Conservation (phyloP, 1,284 basidiomycete genomes). For the Xerocomus minutiporus region DNA sequence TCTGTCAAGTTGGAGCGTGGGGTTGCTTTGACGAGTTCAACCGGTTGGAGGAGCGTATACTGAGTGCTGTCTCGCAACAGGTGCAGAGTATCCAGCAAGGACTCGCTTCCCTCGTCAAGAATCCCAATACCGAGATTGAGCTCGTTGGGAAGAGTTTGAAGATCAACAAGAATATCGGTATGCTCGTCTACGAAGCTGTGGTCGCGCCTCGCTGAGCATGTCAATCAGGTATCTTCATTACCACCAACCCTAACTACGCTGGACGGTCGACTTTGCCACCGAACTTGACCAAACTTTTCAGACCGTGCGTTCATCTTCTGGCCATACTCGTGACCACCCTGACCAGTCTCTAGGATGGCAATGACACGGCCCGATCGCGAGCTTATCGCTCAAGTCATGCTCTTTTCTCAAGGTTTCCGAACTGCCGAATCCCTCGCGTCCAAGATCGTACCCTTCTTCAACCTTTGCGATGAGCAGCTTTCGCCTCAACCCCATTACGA, state of each 20-base stretch:
- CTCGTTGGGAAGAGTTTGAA: slow-evolving; percentile 93
- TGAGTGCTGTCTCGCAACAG: slow-evolving; percentile 98
- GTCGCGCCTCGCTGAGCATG: slow-evolving; percentile 8
- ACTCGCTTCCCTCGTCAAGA: slow-evolving; percentile 72
- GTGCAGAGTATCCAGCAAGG: slow-evolving; percentile 99
- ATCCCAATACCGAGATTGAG: slow-evolving; percentile 88
- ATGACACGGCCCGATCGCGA: slow-evolving; percentile 99
- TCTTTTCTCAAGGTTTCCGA: slow-evolving; percentile 99
- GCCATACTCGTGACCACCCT: not conserved
- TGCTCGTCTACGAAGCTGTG: slow-evolving; percentile 9
- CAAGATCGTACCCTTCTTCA: slow-evolving; percentile 99
- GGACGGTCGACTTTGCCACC: slow-evolving; percentile 96
- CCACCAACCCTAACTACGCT: slow-evolving; percentile 97
- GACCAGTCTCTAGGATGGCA: slow-evolving; percentile 69
- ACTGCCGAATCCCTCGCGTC: slow-evolving; percentile 94
- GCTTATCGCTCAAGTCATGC: slow-evolving; percentile 98
- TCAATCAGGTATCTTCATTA: slow-evolving; percentile 82
- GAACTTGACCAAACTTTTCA: slow-evolving; percentile 93
- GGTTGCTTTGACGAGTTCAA: slow-evolving; percentile 99
- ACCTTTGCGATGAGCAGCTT: slow-evolving; percentile 94
- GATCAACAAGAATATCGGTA: slow-evolving; percentile 91
- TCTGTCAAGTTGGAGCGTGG: slow-evolving; percentile 99
- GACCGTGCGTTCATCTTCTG: slow-evolving; percentile 57
- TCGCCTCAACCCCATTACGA: slow-evolving; percentile 99
- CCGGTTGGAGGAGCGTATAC: slow-evolving; percentile 94